Evolutionary conservation across 495 filamentous ascomycete genomes (phyloP).

Genomic region (Aspergillus cavernicola): DNA sequence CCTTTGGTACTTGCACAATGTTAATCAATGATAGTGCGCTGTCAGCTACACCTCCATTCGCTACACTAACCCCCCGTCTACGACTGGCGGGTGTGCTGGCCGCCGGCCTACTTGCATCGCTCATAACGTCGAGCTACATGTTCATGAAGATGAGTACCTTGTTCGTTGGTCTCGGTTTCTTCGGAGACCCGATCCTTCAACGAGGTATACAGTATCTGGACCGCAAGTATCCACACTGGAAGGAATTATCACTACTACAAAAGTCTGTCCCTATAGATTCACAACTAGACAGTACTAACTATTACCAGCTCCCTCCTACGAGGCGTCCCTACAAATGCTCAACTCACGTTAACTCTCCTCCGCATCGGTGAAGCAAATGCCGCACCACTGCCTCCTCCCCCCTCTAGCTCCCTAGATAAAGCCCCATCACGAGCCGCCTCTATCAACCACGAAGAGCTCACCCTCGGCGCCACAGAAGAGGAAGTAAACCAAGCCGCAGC

Average conservation of each 20-base stretch:
- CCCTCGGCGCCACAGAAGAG: slow-evolving; percentile 41
- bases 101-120: slow-evolving; percentile 51
- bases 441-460: slow-evolving; percentile 34
- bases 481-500: slow-evolving; percentile 48
- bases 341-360: slow-evolving; percentile 79
- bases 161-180: slow-evolving; percentile 67
- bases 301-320: slow-evolving; percentile 63
- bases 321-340: slow-evolving; percentile 85
- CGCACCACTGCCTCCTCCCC: slow-evolving; percentile 77
- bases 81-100: slow-evolving; percentile 59
- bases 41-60: slow-evolving; percentile 75
- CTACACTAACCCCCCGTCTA: slow-evolving; percentile 55
- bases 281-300: background rate
- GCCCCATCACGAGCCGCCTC: slow-evolving; percentile 25
- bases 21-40: slow-evolving; percentile 51
- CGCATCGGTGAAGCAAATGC: slow-evolving; percentile 82
- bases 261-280: slow-evolving; percentile 43
- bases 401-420: slow-evolving; percentile 22
- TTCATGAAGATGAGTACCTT: slow-evolving; percentile 69
- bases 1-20: background rate
- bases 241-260: slow-evolving; percentile 64
- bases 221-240: slow-evolving; percentile 67
- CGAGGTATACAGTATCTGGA: slow-evolving; percentile 60
- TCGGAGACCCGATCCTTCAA: slow-evolving; percentile 70
- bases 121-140: slow-evolving; percentile 68